Conservation (phyloP, 2,329 filamentous ascomycete genomes). For the Hirsutella minnesotensis region DNA sequence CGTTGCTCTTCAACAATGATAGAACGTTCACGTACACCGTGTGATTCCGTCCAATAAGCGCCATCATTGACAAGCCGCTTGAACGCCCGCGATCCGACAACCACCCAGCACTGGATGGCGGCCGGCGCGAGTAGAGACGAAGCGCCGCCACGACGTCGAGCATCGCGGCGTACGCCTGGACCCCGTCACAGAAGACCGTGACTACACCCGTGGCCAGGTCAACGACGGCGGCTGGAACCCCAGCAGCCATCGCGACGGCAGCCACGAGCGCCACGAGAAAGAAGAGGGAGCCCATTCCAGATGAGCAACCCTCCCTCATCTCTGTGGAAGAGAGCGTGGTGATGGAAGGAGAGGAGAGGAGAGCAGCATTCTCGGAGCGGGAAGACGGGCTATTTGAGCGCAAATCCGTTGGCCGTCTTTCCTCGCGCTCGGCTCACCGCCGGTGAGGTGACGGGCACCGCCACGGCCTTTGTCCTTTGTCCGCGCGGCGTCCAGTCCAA, state of each 20-base stretch:
- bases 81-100: neutral
- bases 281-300: neutral
- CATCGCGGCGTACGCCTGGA: neutral
- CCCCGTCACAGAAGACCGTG: neutral
- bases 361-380: too few relatives aligned
- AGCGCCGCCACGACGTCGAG: neutral
- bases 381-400: too few relatives aligned
- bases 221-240: neutral
- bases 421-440: neutral
- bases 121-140: neutral
- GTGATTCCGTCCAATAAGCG: neutral
- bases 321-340: neutral
- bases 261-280: constrained; percentile 1
- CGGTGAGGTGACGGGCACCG: too few relatives aligned
- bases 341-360: neutral
- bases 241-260: neutral
- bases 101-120: neutral
- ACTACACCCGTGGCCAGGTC: neutral
- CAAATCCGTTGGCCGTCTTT: neutral
- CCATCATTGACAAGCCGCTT: neutral
- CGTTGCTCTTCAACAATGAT: neutral
- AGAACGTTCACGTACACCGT: neutral
- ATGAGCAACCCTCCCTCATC: neutral
- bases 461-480: neutral
- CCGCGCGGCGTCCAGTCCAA: neutral